Base-by-base conservation (phyloP, 139 green algal species). In the Edaphochlamys debaryana region DNA sequence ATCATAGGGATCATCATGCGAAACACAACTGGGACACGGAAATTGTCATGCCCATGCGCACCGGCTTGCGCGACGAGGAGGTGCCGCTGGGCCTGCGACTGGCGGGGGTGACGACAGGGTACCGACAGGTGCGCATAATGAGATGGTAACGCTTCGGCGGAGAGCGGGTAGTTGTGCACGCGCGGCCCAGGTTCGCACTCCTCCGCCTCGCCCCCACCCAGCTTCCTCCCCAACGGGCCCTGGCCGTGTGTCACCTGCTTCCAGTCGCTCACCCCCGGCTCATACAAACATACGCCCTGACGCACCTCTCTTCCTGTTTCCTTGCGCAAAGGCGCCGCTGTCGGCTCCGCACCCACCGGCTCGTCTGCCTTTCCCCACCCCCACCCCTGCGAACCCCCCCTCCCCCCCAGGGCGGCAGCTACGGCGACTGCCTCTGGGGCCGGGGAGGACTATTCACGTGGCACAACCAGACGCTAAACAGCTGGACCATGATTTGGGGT, bases 391-490 rank as follows among this genome's bases (percentile, higher is more conserved):
- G 45, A 9, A 22, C 13, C 45, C 13, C 45, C 13, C 45, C 45
- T 54, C 13, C 9, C 45, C 45, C 13, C 11, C 45, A 54, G 45
- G 45, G 45, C 13, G 45, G 45, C 11, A 54, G 11, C 45, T 54
- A 54, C 13, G 9, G 45, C 11, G 45, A 54, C 13, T 9, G 45
- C 45, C 9, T 54, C 13, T 54, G 45, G 9, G 11, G 45, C 45
- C 13, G 45, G 9, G 9, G 11, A 54, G 45, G 45, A 22, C 45
- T 54, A 13, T 54, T 84, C 48, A 76, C 36, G 8, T 69, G 48
- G 66, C 78, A 84, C 36, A 84, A 84, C 45, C 78, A 84, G 66
- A 84, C 78, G 4, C 64, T 84, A 3, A 75, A 84, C 64, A 77
- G 66, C 66, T 84, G 78, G 78, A 84, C 78, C 32, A 84, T 84